Evolutionary conservation across 2,329 filamentous ascomycete species (phyloP).

Genomic region (Scedosporium apiospermum): DNA sequence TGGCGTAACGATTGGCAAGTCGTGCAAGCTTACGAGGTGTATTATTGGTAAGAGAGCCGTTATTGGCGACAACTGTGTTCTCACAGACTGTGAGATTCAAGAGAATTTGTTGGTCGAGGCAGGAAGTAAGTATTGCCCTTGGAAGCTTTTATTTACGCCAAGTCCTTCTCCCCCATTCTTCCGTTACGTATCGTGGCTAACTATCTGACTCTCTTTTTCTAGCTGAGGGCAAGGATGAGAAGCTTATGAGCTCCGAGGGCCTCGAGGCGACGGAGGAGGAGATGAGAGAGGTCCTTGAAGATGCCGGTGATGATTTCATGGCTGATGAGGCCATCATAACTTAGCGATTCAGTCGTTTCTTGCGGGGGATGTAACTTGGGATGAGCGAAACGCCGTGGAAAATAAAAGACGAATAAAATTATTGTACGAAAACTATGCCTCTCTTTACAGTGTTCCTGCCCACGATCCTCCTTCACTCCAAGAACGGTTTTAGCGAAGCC

Average conservation of each 20-base stretch:
- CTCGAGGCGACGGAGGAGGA: constrained; percentile 56
- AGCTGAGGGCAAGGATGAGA: constrained; percentile 60
- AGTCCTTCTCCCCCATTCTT: constrained; percentile 2
- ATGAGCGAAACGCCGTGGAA: not conserved
- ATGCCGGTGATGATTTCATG: constrained; percentile 21
- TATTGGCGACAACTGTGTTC: constrained; percentile 70
- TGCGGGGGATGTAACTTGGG: not conserved
- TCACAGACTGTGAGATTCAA: constrained; percentile 88
- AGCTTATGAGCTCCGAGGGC: constrained; percentile 58
- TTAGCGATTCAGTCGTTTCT: not conserved
- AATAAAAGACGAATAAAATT: not conserved
- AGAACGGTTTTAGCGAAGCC: no score
- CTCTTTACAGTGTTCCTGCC: no score
- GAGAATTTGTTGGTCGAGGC: constrained; percentile 79
- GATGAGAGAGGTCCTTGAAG: constrained; percentile 42
- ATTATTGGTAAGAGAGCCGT: constrained; percentile 73
- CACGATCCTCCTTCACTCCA: no score
- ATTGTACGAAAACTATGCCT: no score
- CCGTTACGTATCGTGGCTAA: not conserved
- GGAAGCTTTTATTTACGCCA: no score
- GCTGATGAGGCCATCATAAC: constrained; percentile 20
- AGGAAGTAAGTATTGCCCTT: constrained; percentile 47
- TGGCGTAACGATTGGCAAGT: constrained; percentile 73
- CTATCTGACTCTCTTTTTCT: not conserved
- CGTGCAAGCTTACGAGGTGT: constrained; percentile 77